Percentiles rank a stretch among this genome's conserved stretches.
Evolutionary conservation across 2,329 filamentous ascomycete genomes (phyloP).

Genomic region (Paraconiothyrium brasiliense): DNA sequence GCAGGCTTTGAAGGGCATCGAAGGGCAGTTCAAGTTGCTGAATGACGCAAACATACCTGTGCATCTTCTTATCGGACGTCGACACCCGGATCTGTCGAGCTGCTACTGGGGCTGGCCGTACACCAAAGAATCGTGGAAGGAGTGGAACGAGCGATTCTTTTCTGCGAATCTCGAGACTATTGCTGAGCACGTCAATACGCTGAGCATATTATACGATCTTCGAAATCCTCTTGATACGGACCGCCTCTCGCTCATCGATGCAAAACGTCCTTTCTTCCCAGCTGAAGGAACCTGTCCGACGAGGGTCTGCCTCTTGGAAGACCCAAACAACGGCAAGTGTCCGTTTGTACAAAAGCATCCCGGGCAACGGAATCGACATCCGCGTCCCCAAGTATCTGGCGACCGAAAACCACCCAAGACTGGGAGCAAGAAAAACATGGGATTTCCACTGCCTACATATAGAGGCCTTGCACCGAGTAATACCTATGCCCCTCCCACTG

Average conservation of each 20-base stretch:
- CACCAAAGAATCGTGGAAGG: slow-evolving; percentile 23
- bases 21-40: slow-evolving; percentile 24
- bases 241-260: slow-evolving; percentile 26
- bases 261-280: slow-evolving; percentile 13
- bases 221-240: slow-evolving; percentile 30
- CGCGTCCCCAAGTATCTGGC: slow-evolving; percentile 6
- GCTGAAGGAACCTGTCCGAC: slow-evolving; percentile 23
- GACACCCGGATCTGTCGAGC: slow-evolving; percentile 24
- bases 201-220: slow-evolving; percentile 39
- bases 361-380: slow-evolving; percentile 8
- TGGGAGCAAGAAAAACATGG: slow-evolving; percentile 23
- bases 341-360: slow-evolving; percentile 17
- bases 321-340: not conserved
- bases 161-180: slow-evolving; percentile 27
- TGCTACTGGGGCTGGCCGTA: slow-evolving; percentile 39
- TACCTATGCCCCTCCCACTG: slow-evolving; percentile 20
- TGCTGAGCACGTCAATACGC: slow-evolving; percentile 26
- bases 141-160: slow-evolving; percentile 23
- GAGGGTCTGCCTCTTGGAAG: slow-evolving; percentile 20
- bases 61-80: slow-evolving; percentile 35
- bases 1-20: not conserved
- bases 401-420: slow-evolving; percentile 18
- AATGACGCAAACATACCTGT: slow-evolving; percentile 29
- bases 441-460: slow-evolving; percentile 1
- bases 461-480: slow-evolving; percentile 20